phyloP scores from a whole-genome alignment of 805 yeast genomes.

The Kluyveromyces dobzhanskii region DNA sequence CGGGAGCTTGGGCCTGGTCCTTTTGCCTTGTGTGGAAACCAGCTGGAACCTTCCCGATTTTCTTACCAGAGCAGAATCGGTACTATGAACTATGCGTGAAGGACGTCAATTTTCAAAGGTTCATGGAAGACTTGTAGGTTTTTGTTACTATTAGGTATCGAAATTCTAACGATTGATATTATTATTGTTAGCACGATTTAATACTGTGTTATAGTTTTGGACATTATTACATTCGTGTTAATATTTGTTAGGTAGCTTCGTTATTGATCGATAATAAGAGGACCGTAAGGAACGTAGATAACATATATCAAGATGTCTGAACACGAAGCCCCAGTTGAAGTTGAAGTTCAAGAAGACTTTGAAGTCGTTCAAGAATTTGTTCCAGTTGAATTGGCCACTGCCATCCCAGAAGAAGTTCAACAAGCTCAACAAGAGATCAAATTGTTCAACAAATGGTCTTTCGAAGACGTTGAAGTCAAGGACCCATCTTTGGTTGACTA shows the following conservation, averaged over 20 bases:
- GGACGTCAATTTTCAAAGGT: too few relatives aligned
- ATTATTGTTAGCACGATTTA: too few relatives aligned
- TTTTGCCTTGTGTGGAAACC: too few relatives aligned
- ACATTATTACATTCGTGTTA: neutral
- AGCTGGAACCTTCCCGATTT: too few relatives aligned
- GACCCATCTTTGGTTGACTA: constrained; percentile 98
- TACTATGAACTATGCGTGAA: too few relatives aligned
- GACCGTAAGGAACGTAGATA: constrained; percentile 9
- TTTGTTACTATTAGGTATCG: too few relatives aligned
- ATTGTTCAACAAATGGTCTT: constrained; percentile 99
- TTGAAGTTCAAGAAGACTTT: constrained; percentile 48
- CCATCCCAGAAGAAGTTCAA: constrained; percentile 95
- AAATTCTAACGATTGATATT: too few relatives aligned
- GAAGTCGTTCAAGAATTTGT: constrained; percentile 66
- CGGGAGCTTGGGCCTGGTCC: too few relatives aligned
- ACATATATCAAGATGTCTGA: constrained; percentile 58
- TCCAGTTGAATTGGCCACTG: constrained; percentile 81
- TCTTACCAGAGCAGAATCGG: too few relatives aligned
- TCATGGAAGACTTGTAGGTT: too few relatives aligned
- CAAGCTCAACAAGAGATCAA: constrained; percentile 93
- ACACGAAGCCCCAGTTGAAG: constrained; percentile 59
- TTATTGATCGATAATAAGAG: neutral
- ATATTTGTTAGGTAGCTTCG: constrained; percentile 3
- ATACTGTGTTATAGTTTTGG: too few relatives aligned
- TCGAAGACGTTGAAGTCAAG: constrained; percentile 94